A percentile compares a stretch with the other conserved stretches of the same genome.
Conservation (phyloP, 2,329 filamentous ascomycete genomes). For the Plenodomus tracheiphilus region DNA sequence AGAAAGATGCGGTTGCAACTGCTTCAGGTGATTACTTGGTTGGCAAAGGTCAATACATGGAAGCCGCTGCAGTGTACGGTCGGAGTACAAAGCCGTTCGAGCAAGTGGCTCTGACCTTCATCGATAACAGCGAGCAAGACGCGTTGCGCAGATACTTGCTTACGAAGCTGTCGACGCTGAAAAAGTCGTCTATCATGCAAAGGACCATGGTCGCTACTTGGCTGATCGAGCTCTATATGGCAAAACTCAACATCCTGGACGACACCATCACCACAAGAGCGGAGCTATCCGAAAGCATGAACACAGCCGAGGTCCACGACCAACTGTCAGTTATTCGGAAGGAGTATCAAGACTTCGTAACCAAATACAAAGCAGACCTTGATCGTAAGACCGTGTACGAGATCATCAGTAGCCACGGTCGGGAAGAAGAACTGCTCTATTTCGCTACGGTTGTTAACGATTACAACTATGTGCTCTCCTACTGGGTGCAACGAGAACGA, state of each 20-base stretch:
- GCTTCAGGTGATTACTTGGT: slow-evolving; percentile 89
- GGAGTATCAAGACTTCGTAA: slow-evolving; percentile 88
- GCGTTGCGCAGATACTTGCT: slow-evolving; percentile 87
- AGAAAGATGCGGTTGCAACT: slow-evolving; percentile 89
- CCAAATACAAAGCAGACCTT: slow-evolving; percentile 81
- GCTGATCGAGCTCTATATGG: slow-evolving; percentile 96
- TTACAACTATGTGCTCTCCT: slow-evolving; percentile 91
- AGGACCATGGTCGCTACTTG: slow-evolving; percentile 93
- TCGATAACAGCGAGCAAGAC: slow-evolving; percentile 88
- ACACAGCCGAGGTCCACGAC: slow-evolving; percentile 70
- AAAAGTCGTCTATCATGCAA: slow-evolving; percentile 87
- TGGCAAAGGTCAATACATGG: slow-evolving; percentile 76
- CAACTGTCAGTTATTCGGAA: slow-evolving; percentile 70
- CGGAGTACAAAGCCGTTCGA: slow-evolving; percentile 97
- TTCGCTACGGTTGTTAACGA: slow-evolving; percentile 89
- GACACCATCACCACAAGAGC: slow-evolving; percentile 91
- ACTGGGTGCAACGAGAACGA: slow-evolving; percentile 94
- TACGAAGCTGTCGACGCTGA: slow-evolving; percentile 79
- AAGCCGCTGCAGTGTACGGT: slow-evolving; percentile 89
- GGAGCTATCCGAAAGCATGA: slow-evolving; percentile 73
- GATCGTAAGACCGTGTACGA: slow-evolving; percentile 94
- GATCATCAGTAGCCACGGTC: slow-evolving; percentile 90
- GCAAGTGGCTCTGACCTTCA: slow-evolving; percentile 87
- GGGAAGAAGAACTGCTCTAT: slow-evolving; percentile 88
- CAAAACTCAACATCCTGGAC: slow-evolving; percentile 90